Percentiles rank a stretch among this genome's conserved stretches.
Conservation (phyloP, 2,329 filamentous ascomycete species). For the Sclerotinia sclerotiorum region DNA sequence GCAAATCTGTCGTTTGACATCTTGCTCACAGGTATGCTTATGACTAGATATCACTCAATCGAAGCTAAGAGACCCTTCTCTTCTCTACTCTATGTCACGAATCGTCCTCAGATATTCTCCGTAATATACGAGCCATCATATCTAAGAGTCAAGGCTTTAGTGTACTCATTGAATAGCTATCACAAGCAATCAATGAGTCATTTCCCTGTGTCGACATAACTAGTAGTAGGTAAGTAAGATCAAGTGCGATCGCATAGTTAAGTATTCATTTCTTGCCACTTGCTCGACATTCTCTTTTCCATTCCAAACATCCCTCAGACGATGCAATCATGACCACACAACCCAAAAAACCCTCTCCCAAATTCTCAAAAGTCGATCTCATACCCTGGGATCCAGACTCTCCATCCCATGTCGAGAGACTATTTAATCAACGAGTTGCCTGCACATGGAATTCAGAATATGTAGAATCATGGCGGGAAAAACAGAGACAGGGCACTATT, state of each 20-base stretch:
- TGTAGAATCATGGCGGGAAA: conserved; percentile 35
- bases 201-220: background rate
- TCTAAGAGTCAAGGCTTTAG: background rate
- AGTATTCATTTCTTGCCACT: background rate
- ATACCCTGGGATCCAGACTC: conserved; percentile 47
- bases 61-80: background rate
- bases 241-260: background rate
- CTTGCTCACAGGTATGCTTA: background rate
- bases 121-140: background rate
- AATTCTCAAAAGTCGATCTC: conserved; percentile 36
- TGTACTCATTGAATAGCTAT: background rate
- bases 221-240: background rate
- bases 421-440: conserved; percentile 46
- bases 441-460: conserved; percentile 47
- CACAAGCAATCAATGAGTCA: conserved; percentile 5
- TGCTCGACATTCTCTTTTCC: background rate
- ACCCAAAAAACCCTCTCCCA: background rate
- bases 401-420: conserved; percentile 43
- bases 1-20: background rate
- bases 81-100: background rate
- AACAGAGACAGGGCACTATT: conserved; percentile 28
- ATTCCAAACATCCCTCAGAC: background rate
- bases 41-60: background rate
- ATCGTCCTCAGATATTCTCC: background rate
- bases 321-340: background rate